Base-by-base conservation (phyloP, 257 asterid species). In the Lycium ferocissimum region DNA sequence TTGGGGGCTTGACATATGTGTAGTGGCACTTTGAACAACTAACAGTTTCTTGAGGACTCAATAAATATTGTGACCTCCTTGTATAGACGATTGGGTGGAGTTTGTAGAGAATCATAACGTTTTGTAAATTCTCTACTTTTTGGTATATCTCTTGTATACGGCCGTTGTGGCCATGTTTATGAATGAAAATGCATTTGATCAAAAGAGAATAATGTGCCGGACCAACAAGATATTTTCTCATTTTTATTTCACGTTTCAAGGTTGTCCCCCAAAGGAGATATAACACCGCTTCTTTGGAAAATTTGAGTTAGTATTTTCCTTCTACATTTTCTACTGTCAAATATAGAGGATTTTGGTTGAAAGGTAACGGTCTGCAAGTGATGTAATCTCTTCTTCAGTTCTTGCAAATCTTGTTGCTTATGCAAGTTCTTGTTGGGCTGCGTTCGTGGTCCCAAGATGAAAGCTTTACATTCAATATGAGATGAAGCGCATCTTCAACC, bases 281-380 rank as follows among this genome's bases (percentile, higher is more conserved):
- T 73, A 45, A 11, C 12, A 73, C 38, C 1, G 2, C n/a, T n/a
- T 73, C 14, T 73, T 47, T 73, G 80, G 40, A 20, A 73, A 45
- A n/a, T 3, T 6, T 73, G 58, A 72, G 80, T 45, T 40, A 71
- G 40, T 71, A n/a, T 73, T 73, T 73, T 73, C 59, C 80, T 73
- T 72, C n/a, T 45, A 73, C n/a, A 22, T 45, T 73, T 45, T 73
- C n/a, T 73, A 59, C 59, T 11, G 12, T 73, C 80, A 11, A 20
- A 73, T 45, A 6, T 73, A 20, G 80, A 20, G 80, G 59, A 7
- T 13, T 73, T 73, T 47, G 40, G 58, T 47, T 73, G 45, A 11
- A 65, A 73, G 59, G 18, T 33, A 73, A 73, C 2, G n/a, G 38
- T 73, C n/a, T 73, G 15, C 37, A 20, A 20, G 59, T 13, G 59